Evolutionary conservation across 352 stramenopile species (phyloP).

Genomic region (Phytophthora capsici): DNA sequence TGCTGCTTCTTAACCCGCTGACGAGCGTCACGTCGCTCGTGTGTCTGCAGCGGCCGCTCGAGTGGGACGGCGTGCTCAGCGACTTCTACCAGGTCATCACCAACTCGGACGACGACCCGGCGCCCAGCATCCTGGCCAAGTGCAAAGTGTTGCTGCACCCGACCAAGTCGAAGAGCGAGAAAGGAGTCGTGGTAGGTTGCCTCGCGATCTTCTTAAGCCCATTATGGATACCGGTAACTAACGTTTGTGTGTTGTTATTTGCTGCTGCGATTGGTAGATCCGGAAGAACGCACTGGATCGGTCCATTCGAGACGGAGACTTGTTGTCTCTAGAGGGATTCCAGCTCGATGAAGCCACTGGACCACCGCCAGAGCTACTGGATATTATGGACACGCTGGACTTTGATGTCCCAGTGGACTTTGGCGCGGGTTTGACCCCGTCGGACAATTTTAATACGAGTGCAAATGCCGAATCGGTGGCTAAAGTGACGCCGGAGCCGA

Average conservation of each 20-base stretch:
- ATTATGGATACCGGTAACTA: too few species aligned
- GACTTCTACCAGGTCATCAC: conserved; percentile 88
- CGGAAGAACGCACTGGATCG: conserved; percentile 73
- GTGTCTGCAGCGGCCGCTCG: conserved; percentile 79
- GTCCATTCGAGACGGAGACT: conserved; percentile 83
- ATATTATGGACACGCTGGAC: conserved; percentile 75
- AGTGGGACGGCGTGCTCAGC: conserved; percentile 74
- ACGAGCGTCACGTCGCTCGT: conserved; percentile 74
- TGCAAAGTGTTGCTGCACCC: conserved; percentile 83
- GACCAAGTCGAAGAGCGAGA: conserved; percentile 84
- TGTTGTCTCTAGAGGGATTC: conserved; percentile 78
- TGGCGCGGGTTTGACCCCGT: conserved; percentile 26
- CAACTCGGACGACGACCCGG: conserved; percentile 81
- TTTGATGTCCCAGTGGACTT: conserved; percentile 60
- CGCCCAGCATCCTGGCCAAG: conserved; percentile 56
- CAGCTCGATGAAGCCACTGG: conserved; percentile 43
- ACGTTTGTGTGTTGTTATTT: neutral
- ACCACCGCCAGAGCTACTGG: conserved; percentile 69
- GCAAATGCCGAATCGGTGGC: neutral
- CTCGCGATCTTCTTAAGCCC: too few species aligned
- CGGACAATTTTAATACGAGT: conserved; percentile 22
- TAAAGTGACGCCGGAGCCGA: conserved; percentile 23
- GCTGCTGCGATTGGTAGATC: conserved; percentile 43
- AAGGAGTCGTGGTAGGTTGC: conserved; percentile 63
- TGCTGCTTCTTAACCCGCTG: conserved; percentile 80